phyloP scores from a whole-genome alignment of 768 basidiomycete genomes.

The Mycena albidolilacea region DNA sequence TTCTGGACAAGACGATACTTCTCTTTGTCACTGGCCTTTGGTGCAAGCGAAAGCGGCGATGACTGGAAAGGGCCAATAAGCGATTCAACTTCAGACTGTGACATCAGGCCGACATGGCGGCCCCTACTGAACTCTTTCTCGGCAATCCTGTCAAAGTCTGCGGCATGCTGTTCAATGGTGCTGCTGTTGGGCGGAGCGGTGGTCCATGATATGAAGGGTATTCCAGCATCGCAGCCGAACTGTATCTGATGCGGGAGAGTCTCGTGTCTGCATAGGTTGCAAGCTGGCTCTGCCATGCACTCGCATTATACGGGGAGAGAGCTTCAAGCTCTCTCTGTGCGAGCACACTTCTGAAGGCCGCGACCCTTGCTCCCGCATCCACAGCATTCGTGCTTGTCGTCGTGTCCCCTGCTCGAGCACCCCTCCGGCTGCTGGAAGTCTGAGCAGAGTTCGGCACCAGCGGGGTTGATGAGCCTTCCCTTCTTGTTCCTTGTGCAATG shows the following conservation, averaged over 20 bases:
- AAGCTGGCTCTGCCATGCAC: neutral
- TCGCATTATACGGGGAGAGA: neutral
- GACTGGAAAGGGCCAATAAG: constrained; percentile 41
- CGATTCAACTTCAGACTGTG: neutral
- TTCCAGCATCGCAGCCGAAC: too few species aligned
- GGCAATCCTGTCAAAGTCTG: neutral
- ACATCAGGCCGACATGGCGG: constrained; percentile 39
- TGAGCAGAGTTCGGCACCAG: too few species aligned
- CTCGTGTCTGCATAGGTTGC: too few species aligned
- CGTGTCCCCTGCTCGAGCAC: too few species aligned
- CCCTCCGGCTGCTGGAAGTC: too few species aligned
- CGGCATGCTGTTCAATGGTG: neutral
- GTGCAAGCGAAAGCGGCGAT: constrained; percentile 40
- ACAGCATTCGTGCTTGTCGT: constrained; percentile 10
- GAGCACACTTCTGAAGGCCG: neutral
- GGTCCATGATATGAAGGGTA: neutral
- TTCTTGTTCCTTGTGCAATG: too few species aligned
- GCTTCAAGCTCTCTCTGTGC: neutral
- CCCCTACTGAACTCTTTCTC: neutral
- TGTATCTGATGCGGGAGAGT: too few species aligned
- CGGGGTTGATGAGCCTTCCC: too few species aligned
- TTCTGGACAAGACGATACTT: constrained; percentile 41
- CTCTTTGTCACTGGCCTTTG: constrained; percentile 37
- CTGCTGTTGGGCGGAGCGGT: constrained; percentile 2
- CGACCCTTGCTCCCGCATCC: constrained; percentile 11